Evolutionary conservation across 805 yeast species (phyloP).

Genomic region (Sporopachydermia lactativora): DNA sequence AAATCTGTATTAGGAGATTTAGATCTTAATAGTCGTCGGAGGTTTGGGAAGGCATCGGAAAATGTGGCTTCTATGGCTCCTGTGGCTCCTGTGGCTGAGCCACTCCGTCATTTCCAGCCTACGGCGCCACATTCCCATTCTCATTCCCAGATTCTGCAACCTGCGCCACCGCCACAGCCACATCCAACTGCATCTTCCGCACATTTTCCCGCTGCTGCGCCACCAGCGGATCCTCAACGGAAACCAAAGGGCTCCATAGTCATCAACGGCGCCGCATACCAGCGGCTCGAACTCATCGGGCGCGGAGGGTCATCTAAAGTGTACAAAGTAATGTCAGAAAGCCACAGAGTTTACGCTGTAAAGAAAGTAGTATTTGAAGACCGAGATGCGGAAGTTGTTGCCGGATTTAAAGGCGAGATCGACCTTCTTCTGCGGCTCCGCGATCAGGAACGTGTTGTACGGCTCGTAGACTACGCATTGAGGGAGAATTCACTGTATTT

Average conservation of each 20-base stretch:
- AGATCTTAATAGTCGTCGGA: no score
- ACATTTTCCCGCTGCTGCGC: no score
- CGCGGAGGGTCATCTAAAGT: slow-evolving; percentile 91
- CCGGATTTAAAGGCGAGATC: slow-evolving; percentile 84
- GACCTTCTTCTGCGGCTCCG: slow-evolving; percentile 50
- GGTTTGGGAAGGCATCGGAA: no score
- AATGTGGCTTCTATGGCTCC: no score
- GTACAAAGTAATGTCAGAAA: slow-evolving; percentile 50
- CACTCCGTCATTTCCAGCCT: no score
- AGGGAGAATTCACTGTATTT: slow-evolving; percentile 47
- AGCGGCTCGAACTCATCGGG: slow-evolving; percentile 66
- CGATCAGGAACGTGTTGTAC: slow-evolving; percentile 59
- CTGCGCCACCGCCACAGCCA: no score
- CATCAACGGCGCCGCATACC: slow-evolving; percentile 53
- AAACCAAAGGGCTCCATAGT: slow-evolving; percentile 18
- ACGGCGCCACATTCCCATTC: no score
- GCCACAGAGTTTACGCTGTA: slow-evolving; percentile 55
- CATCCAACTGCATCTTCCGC: no score
- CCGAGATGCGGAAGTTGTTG: slow-evolving; percentile 68
- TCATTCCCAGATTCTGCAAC: no score
- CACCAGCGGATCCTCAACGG: slow-evolving; percentile 9
- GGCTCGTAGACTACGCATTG: slow-evolving; percentile 60
- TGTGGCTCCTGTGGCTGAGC: no score
- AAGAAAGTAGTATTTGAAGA: slow-evolving; percentile 65
- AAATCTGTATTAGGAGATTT: no score